Base-by-base conservation (phyloP, 495 filamentous ascomycete species). In the Cercophora samala region DNA sequence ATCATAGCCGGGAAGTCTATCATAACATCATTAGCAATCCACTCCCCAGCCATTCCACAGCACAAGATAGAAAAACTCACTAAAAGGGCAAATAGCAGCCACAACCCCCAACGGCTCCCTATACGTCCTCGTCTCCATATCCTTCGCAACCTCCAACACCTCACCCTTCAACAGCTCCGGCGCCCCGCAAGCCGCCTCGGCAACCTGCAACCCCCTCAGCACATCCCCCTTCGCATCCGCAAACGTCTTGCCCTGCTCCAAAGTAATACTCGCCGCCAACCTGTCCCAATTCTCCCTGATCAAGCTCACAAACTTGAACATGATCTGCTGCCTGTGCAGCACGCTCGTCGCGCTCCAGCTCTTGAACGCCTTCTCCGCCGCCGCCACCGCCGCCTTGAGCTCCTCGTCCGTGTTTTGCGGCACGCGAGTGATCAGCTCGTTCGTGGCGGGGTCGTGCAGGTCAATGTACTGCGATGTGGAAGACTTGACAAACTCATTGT, bases 1-100 rank as follows among this genome's bases (percentile, higher is more conserved):
- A 99, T 99, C 95, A 99, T 99, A 69, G 95, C 95, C 54, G 95
- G 95, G 82, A 99, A 99, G 82, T 99, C 92, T 96, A 37, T 29
- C 26, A 29, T 8, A n/a, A 75, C 62, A 79, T 72, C 52, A 58
- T 63, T 17, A 29, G 4, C 18, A 2, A 37, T 25, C 25, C 56
- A 9, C 21, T 19, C 22, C 32, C 54, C 8, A 53, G 3, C 18
- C 55, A 19, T 46, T 68, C 61, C 58, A 46, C 23, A 52, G 19
- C 8, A 1, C 25, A 51, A n/a, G 46, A 24, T 5, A 58, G 37
- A 32, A n/a, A 85, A n/a, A 85, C 92, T 75, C 81, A 97, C 93
- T 99, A 78, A 99, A 99, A 21, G 95, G 95, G 82, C 96, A 99
- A 69, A 99, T 99, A 59, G 96, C 92, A 25, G 95, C 95, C 60